A percentile compares a stretch with the other conserved stretches of the same genome.
phyloP scores from a whole-genome alignment of 2,329 filamentous ascomycete genomes.

The Aspergillus nomiae region DNA sequence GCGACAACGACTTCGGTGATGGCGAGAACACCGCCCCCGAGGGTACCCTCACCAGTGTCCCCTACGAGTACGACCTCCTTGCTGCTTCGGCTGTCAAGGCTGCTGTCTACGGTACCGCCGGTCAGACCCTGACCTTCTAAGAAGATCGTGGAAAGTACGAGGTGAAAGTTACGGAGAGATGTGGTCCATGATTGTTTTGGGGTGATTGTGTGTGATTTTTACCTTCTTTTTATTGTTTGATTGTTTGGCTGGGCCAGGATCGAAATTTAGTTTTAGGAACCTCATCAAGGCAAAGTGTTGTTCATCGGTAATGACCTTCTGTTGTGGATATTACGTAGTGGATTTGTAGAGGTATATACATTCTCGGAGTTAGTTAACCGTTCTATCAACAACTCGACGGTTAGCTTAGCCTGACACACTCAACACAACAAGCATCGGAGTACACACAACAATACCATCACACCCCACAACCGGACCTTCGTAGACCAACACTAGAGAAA shows the following conservation, averaged over 20 bases:
- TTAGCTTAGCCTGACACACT: too few relatives aligned
- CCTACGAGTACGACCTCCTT: slow-evolving; percentile 58
- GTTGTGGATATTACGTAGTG: not conserved
- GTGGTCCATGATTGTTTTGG: too few relatives aligned
- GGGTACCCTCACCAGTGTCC: slow-evolving; percentile 55
- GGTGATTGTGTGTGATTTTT: not conserved
- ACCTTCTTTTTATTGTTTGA: not conserved
- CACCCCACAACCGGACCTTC: too few relatives aligned
- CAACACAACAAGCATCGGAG: too few relatives aligned
- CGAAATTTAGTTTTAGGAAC: not conserved
- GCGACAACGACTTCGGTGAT: slow-evolving; percentile 52
- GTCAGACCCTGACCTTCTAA: slow-evolving; percentile 38
- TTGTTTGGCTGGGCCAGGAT: not conserved
- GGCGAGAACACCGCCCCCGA: slow-evolving; percentile 52
- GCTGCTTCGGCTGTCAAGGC: slow-evolving; percentile 52
- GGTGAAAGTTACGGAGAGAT: not conserved
- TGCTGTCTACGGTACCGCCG: slow-evolving; percentile 42
- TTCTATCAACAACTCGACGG: too few relatives aligned
- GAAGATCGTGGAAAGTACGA: not conserved
- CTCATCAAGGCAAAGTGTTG: not conserved
- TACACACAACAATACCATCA: too few relatives aligned
- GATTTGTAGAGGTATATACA: not conserved
- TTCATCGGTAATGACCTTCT: not conserved
- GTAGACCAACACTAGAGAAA: too few relatives aligned
- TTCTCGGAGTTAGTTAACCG: too few relatives aligned